Evolutionary conservation across 2,329 filamentous ascomycete species (phyloP), one percentile per base, ranked within the genome.

Genomic region (Arthrocladium fulminans): DNA sequence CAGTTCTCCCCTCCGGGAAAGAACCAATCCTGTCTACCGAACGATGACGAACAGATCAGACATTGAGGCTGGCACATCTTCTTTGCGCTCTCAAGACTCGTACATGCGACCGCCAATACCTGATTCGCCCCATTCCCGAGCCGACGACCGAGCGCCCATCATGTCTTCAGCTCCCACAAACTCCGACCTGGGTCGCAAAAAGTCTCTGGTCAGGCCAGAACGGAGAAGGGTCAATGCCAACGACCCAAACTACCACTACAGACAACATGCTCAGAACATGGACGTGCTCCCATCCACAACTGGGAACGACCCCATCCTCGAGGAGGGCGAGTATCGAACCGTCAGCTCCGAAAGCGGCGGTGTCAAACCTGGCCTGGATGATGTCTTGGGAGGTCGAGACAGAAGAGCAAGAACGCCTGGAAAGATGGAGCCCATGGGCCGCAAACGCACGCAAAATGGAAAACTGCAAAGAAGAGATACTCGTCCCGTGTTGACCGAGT

Each of bases 211-310:
- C 62, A 78, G 86, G 53, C 92, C 92, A 1, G 92, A 98, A 68
- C 80, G 92, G 56, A 84, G 84, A 60, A 80, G 85, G 58, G 87
- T 94, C 57, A 85, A 89, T 58, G 81, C 77, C 55, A 85, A 89
- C 58, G 88, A 97, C 64, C 88, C 89, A 12, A 94, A 97, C 65
- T 98, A 96, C 63, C 79, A 96, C 68, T 98, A 98, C 67, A 82
- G 88, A 57, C 86, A 94, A 65, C 89, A 95, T 77, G 88, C 94
- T 8, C 86, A 88, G 60, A 86, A 90, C 55, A 96, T 98, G 88
- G 77, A 83, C 48, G 84, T 88, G 3, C 74, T 88, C 55, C 92
- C 94, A 1, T 97, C 92, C 0, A 85, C 87, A 5, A 97, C 92
- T 0, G 92, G 92, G 52, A 86, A 94, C 59, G 89, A 97, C 59